Conservation (phyloP, 495 filamentous ascomycete species). For the Hamigera avellanea region DNA sequence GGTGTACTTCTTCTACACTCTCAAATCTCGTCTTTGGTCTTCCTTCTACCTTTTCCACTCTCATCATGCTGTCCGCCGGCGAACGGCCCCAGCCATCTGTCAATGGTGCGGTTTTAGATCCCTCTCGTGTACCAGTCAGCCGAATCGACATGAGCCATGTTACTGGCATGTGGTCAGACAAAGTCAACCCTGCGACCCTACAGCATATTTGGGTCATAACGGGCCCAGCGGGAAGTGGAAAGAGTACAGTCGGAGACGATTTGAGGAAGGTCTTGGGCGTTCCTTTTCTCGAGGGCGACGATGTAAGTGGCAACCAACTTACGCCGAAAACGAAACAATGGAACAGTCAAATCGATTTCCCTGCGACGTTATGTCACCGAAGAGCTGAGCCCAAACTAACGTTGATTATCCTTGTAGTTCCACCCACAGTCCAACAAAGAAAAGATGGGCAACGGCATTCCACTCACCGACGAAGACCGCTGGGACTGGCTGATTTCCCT, state of each 20-base stretch:
- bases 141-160: constrained; percentile 13
- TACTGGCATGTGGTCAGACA: constrained; percentile 9
- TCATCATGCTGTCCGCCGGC: constrained; percentile 35
- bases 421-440: constrained; percentile 77
- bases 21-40: too few relatives aligned
- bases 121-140: constrained; percentile 11
- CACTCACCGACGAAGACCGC: constrained; percentile 87
- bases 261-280: constrained; percentile 58
- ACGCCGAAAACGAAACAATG: too few relatives aligned
- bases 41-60: too few relatives aligned
- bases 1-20: too few relatives aligned
- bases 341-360: too few relatives aligned
- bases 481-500: constrained; percentile 96
- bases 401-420: constrained; percentile 44
- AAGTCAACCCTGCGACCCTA: constrained; percentile 17
- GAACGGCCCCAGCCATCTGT: constrained; percentile 23
- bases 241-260: constrained; percentile 80
- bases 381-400: constrained; percentile 3
- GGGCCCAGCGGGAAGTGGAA: constrained; percentile 91
- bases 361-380: background rate
- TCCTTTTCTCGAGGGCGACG: constrained; percentile 90
- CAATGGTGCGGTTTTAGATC: constrained; percentile 13
- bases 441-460: constrained; percentile 82
- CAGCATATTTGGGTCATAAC: constrained; percentile 98
- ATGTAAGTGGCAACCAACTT: constrained; percentile 50